A percentile compares a stretch with the other conserved stretches of the same genome.
Evolutionary conservation across 495 filamentous ascomycete genomes (phyloP).

Genomic region (Aspergillus indologenus): DNA sequence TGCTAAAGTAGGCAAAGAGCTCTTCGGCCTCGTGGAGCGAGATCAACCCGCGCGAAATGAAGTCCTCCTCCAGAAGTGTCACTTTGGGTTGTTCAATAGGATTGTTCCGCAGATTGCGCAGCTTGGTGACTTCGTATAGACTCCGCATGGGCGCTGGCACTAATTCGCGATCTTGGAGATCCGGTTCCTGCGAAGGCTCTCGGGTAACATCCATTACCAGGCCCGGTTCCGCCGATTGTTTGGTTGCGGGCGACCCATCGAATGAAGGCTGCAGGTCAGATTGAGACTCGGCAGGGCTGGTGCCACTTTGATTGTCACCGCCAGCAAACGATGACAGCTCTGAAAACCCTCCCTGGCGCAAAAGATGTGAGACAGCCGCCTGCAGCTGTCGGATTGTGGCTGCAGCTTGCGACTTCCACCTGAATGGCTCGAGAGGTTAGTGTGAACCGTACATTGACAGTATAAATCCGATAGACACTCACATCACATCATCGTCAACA

Average conservation of each 20-base stretch:
- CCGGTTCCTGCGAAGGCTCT: slow-evolving; percentile 52
- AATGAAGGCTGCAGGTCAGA: slow-evolving; percentile 27
- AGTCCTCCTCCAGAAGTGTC: slow-evolving; percentile 49
- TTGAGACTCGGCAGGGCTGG: slow-evolving; percentile 34
- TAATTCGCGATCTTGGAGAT: slow-evolving; percentile 44
- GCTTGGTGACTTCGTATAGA: slow-evolving; percentile 58
- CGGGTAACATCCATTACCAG: slow-evolving; percentile 44
- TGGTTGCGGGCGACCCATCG: slow-evolving; percentile 25
- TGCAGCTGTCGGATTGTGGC: slow-evolving; percentile 43
- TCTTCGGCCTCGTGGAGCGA: slow-evolving; percentile 50
- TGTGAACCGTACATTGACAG: background rate
- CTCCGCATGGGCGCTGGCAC: slow-evolving; percentile 58
- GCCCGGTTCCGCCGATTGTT: slow-evolving; percentile 30
- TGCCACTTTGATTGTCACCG: slow-evolving; percentile 29
- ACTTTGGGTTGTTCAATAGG: slow-evolving; percentile 42
- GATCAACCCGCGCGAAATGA: slow-evolving; percentile 48
- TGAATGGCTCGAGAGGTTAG: slow-evolving; percentile 19
- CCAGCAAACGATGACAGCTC: slow-evolving; percentile 39
- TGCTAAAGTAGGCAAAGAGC: slow-evolving; percentile 51
- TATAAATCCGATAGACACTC: slow-evolving; percentile 15
- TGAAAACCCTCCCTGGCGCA: slow-evolving; percentile 38
- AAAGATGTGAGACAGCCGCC: slow-evolving; percentile 43
- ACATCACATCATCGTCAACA: slow-evolving; percentile 47
- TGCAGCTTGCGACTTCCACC: slow-evolving; percentile 46
- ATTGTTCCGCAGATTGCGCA: slow-evolving; percentile 50